These are phyloP conservation scores for Penicillium nordicum DNA, from an alignment of 2,329 filamentous ascomycete species.

Conservation along the genomic window DNA sequence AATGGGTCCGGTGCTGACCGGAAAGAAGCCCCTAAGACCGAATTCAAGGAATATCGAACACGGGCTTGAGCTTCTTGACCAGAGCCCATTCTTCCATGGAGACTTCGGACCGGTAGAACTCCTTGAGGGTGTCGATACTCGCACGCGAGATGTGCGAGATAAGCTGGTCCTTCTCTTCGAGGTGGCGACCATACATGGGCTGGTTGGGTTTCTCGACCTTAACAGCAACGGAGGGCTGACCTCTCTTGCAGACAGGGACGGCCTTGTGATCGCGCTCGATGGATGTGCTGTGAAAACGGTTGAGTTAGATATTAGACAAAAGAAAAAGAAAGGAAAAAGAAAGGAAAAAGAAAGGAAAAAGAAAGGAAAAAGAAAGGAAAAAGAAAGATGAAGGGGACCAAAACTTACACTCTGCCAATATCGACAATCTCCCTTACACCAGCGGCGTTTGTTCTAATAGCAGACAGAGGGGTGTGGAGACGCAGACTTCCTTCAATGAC, in stretches of 20 bases:
- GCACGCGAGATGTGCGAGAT: constrained; percentile 84
- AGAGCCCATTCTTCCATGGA: constrained; percentile 90
- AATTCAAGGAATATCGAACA: constrained; percentile 78
- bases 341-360: neutral
- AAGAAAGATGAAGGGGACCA: neutral
- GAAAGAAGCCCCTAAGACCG: neutral
- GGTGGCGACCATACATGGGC: constrained; percentile 88
- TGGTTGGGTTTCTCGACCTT: constrained; percentile 96
- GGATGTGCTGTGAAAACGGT: constrained; percentile 61
- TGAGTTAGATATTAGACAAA: constrained; percentile 14
- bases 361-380: too few species aligned
- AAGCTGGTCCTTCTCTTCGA: constrained; percentile 84
- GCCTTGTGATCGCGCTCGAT: constrained; percentile 99
- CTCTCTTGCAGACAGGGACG: constrained; percentile 86
- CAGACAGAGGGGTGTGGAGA: constrained; percentile 85
- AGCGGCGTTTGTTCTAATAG: constrained; percentile 75
- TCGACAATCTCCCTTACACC: constrained; percentile 78
- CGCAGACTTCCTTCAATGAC: constrained; percentile 85
- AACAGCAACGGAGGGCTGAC: constrained; percentile 92
- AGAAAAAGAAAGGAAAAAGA: too few species aligned
- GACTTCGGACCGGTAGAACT: constrained; percentile 87
- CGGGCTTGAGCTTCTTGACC: constrained; percentile 89
- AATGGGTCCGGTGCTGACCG: neutral
- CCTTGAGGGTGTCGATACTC: constrained; percentile 93
- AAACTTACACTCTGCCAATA: constrained; percentile 86